Percentiles rank a stretch among this genome's conserved stretches.
Conservation (phyloP, 371 early-diverging fungal genomes). For the Chytridium lagenaria region DNA sequence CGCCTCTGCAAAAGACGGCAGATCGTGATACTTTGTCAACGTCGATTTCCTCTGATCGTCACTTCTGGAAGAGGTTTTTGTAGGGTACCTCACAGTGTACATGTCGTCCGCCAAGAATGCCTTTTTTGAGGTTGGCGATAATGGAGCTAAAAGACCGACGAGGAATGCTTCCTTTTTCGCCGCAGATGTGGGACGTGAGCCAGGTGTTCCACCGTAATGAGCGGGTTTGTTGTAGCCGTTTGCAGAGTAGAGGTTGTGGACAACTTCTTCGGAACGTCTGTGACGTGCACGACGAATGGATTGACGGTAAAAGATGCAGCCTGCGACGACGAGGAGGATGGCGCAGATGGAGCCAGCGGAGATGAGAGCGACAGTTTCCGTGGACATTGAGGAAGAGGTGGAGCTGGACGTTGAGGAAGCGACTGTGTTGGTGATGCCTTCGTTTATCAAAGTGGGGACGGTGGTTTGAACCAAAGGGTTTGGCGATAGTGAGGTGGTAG, state of each 20-base stretch:
- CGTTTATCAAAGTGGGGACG: no score
- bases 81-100: no score
- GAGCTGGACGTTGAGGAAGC: neutral
- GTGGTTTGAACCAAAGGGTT: neutral
- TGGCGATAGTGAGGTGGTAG: no score
- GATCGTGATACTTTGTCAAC: no score
- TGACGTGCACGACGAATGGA: neutral
- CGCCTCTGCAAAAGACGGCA: no score
- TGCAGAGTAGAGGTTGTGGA: slow-evolving; percentile 9
- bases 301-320: neutral
- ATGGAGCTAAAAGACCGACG: no score
- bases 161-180: no score
- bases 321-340: neutral
- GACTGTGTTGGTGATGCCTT: neutral
- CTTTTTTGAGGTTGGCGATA: no score
- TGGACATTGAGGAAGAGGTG: neutral
- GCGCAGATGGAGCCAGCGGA: neutral
- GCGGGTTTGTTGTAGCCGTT: neutral
- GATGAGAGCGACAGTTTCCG: neutral
- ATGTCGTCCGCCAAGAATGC: no score
- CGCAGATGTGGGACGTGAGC: no score
- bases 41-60: no score
- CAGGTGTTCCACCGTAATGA: neutral
- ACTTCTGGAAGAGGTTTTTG: no score
- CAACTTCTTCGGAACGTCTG: neutral